Evolutionary conservation across 805 yeast genomes (phyloP).

Genomic region (Barnettozyma californica): DNA sequence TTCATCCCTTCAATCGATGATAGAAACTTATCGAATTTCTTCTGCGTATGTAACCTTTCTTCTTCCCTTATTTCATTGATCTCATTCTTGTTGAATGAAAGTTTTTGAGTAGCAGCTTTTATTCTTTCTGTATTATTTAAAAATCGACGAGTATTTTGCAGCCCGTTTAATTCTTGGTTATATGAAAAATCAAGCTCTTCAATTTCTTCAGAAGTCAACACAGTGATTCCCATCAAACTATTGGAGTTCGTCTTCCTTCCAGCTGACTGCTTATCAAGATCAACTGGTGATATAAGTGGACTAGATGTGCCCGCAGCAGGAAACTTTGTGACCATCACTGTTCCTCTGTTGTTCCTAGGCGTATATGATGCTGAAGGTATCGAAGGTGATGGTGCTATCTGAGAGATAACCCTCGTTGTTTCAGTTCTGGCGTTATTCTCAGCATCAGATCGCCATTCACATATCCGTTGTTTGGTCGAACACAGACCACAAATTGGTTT

Average conservation of each 20-base stretch:
- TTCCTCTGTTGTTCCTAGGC: background rate
- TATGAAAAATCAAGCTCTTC: conserved; percentile 4
- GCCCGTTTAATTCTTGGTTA: conserved; percentile 2
- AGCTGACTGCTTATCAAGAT: background rate
- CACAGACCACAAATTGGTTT: conserved; percentile 4
- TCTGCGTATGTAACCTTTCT: background rate
- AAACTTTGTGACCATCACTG: conserved; percentile 3
- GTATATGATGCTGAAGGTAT: too few relatives aligned
- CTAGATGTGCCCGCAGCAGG: conserved; percentile 5
- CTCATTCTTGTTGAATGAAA: background rate
- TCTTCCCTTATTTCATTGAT: background rate
- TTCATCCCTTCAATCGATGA: background rate
- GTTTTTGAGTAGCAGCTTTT: conserved; percentile 1
- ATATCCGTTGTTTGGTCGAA: background rate
- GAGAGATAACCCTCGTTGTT: too few relatives aligned
- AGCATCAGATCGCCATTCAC: conserved; percentile 1
- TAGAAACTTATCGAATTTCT: background rate
- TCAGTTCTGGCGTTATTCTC: background rate
- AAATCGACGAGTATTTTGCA: conserved; percentile 4
- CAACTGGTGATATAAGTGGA: conserved; percentile 2
- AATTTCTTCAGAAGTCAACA: conserved; percentile 3
- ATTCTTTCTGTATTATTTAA: conserved; percentile 3
- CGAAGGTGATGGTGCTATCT: too few relatives aligned
- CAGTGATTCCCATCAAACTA: conserved; percentile 3
- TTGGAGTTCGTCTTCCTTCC: background rate